phyloP scores from a whole-genome alignment of 1,284 basidiomycete species.

The Marasmius oreades region DNA sequence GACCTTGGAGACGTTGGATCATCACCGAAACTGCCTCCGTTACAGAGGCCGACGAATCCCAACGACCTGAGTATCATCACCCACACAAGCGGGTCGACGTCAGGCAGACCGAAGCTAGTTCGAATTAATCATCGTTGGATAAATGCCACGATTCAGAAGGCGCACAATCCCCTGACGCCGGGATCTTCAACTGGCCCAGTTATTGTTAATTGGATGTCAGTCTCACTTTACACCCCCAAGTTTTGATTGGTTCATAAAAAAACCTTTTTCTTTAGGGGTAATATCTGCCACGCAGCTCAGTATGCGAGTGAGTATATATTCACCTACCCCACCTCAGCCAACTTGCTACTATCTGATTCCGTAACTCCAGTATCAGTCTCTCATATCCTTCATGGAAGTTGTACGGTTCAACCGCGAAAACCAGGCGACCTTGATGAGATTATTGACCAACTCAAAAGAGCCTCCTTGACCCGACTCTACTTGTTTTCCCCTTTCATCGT shows the following conservation, averaged over 20 bases:
- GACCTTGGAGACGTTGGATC: not conserved
- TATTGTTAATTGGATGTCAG: not conserved
- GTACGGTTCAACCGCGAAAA: too few relatives aligned
- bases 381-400: not conserved
- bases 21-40: slow-evolving; percentile 29
- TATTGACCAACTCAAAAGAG: not conserved
- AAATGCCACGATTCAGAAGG: slow-evolving; percentile 36
- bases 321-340: not conserved
- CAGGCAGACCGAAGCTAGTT: slow-evolving; percentile 71
- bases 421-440: not conserved
- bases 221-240: too few relatives aligned
- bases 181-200: not conserved
- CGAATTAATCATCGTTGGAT: slow-evolving; percentile 59
- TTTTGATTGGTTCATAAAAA: not conserved
- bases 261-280: not conserved
- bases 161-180: not conserved
- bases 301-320: not conserved
- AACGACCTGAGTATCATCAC: slow-evolving; percentile 55
- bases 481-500: not conserved
- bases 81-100: slow-evolving; percentile 70
- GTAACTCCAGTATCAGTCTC: not conserved
- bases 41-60: slow-evolving; percentile 29
- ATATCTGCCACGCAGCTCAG: not conserved
- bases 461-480: not conserved
- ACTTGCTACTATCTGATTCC: not conserved